Percentiles rank a stretch among this genome's conserved stretches.
Conservation (phyloP, 495 filamentous ascomycete species). For the Aspergillus mulundensis region DNA sequence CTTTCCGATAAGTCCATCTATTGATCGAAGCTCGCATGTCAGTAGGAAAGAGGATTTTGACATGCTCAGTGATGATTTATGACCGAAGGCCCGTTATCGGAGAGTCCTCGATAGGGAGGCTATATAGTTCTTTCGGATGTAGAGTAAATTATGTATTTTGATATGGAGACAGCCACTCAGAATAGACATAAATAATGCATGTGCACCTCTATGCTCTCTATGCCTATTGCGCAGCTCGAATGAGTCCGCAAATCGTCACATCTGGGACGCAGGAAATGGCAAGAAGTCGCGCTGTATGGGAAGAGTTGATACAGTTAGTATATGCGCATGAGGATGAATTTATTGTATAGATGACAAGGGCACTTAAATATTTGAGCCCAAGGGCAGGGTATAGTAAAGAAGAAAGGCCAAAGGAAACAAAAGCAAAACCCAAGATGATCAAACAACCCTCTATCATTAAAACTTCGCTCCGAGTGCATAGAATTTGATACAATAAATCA, state of each 20-base stretch:
- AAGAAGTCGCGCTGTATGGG: too few relatives aligned
- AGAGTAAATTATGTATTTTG: neutral
- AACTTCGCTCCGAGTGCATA: neutral
- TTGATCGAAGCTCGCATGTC: neutral
- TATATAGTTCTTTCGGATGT: neutral
- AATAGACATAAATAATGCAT: neutral
- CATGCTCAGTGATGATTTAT: neutral
- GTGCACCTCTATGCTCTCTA: too few relatives aligned
- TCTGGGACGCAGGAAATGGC: too few relatives aligned
- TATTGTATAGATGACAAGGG: neutral
- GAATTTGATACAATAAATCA: neutral
- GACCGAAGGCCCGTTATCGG: too few relatives aligned
- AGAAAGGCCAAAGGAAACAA: neutral
- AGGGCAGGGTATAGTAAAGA: neutral
- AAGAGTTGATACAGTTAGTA: too few relatives aligned
- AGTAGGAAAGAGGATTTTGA: neutral
- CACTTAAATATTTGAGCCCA: neutral
- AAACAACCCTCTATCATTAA: neutral
- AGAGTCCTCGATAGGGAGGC: too few relatives aligned
- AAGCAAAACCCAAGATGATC: slow-evolving; percentile 1
- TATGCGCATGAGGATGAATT: neutral
- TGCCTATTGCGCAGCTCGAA: neutral
- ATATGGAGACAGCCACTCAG: neutral
- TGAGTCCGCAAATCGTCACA: neutral
- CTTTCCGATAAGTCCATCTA: neutral